These are phyloP conservation scores for Rosa hybrid DNA, from an alignment of 331 rosid genomes.

Conservation along the genomic window DNA sequence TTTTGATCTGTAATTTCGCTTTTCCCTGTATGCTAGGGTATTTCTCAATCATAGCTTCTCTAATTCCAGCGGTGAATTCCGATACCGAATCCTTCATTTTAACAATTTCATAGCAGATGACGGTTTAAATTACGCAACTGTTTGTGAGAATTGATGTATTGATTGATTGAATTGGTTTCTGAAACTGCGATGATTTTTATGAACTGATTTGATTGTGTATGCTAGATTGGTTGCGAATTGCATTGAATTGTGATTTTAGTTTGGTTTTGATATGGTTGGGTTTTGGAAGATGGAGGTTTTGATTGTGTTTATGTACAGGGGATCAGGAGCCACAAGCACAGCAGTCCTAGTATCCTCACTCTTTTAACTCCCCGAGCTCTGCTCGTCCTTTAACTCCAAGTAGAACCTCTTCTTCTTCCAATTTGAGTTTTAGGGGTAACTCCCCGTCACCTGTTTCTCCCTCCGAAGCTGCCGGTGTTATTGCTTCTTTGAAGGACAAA, in stretches of 20 bases:
- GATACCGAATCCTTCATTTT: neutral
- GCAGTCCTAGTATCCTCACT: no score
- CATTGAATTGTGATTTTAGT: neutral
- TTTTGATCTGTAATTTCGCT: constrained; percentile 22
- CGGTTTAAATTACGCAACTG: neutral
- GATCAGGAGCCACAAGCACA: neutral
- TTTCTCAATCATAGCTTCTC: neutral
- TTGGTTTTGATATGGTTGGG: neutral
- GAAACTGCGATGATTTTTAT: neutral
- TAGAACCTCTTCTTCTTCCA: constrained; percentile 48
- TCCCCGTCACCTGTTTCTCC: constrained; percentile 51
- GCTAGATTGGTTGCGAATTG: neutral
- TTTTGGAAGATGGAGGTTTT: no score
- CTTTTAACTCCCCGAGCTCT: constrained; percentile 50
- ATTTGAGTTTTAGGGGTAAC: constrained; percentile 40
- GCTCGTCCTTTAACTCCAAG: constrained; percentile 71
- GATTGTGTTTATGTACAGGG: no score
- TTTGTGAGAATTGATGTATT: neutral
- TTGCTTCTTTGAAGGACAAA: constrained; percentile 73
- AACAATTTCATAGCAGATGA: neutral
- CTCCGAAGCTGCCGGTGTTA: constrained; percentile 73
- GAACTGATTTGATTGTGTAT: neutral
- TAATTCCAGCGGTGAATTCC: neutral
- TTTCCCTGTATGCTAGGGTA: constrained; percentile 6
- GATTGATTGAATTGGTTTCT: neutral